A percentile compares a stretch with the other conserved stretches of the same genome.
Conservation (phyloP, 1,284 basidiomycete genomes). For the Malassezia nana region DNA sequence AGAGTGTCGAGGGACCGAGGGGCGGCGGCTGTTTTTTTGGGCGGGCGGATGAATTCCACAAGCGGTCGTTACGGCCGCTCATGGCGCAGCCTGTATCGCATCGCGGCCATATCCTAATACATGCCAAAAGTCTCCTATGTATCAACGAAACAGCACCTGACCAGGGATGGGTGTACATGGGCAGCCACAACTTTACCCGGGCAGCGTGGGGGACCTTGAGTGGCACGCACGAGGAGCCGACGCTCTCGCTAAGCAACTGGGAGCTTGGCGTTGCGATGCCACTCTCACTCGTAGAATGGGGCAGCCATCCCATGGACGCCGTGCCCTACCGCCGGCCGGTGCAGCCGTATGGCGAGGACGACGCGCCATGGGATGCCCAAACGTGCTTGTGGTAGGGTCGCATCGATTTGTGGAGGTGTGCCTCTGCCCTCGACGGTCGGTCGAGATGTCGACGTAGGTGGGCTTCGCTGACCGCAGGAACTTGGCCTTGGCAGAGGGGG, state of each 20-base stretch:
- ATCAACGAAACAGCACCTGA: not conserved
- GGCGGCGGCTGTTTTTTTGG: conserved; percentile 42
- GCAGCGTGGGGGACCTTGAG: conserved; percentile 42
- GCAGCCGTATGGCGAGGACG: conserved; percentile 19
- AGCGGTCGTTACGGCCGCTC: conserved; percentile 14
- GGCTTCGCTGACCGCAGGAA: conserved; percentile 6
- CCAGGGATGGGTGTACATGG: conserved; percentile 37
- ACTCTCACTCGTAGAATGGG: conserved; percentile 21
- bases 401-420: not conserved
- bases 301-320: conserved; percentile 18
- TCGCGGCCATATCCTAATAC: conserved; percentile 42
- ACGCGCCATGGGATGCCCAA: conserved; percentile 26
- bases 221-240: conserved; percentile 19
- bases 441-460: conserved; percentile 17
- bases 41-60: conserved; percentile 24
- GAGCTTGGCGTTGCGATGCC: conserved; percentile 39
- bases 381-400: not conserved
- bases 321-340: conserved; percentile 29
- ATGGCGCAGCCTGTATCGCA: conserved; percentile 26
- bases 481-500: conserved; percentile 15
- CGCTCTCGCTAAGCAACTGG: conserved; percentile 32
- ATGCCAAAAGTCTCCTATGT: conserved; percentile 37
- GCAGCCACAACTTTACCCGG: conserved; percentile 41
- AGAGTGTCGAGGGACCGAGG: conserved; percentile 22
- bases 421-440: not conserved